Evolutionary conservation across 2,329 filamentous ascomycete species (phyloP).

Genomic region (Alternaria ventricosa): DNA sequence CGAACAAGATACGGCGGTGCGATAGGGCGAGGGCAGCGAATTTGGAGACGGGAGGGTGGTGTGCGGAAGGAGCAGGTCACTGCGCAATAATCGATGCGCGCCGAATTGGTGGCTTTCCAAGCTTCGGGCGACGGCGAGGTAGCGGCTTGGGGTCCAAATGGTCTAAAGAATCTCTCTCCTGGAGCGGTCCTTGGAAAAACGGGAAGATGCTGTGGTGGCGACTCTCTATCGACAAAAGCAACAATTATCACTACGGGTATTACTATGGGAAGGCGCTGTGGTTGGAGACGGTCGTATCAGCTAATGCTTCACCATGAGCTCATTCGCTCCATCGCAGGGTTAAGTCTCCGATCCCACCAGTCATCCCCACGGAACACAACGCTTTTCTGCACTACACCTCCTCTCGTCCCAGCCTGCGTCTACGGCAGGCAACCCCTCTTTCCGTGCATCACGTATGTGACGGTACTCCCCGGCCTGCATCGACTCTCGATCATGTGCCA

Average conservation of each 20-base stretch:
- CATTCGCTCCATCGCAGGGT: conserved; percentile 10
- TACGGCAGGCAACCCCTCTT: conserved; percentile 11
- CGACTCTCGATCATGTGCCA: conserved; percentile 25
- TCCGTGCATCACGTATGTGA: conserved; percentile 18
- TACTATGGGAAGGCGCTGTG: neutral
- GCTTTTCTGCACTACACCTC: conserved; percentile 2
- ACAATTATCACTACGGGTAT: neutral
- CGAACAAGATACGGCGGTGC: conserved; percentile 13
- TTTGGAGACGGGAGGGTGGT: conserved; percentile 21
- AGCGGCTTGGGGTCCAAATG: neutral
- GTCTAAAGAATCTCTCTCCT: neutral
- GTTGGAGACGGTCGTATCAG: neutral
- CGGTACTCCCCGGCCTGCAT: conserved; percentile 19
- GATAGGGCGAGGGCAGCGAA: conserved; percentile 10
- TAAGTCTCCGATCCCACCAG: conserved; percentile 1
- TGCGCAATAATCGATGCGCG: conserved; percentile 17
- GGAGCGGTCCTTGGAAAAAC: neutral
- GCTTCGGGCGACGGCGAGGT: neutral
- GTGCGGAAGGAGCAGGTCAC: conserved; percentile 28
- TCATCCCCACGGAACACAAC: conserved; percentile 8
- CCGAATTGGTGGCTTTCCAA: conserved; percentile 10
- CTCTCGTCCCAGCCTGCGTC: conserved; percentile 12
- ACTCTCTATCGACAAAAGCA: neutral
- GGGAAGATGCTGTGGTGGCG: neutral
- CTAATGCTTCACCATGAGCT: conserved; percentile 4